Evolutionary conservation across 805 yeast species (phyloP).

Genomic region (Candida broadrunensis): DNA sequence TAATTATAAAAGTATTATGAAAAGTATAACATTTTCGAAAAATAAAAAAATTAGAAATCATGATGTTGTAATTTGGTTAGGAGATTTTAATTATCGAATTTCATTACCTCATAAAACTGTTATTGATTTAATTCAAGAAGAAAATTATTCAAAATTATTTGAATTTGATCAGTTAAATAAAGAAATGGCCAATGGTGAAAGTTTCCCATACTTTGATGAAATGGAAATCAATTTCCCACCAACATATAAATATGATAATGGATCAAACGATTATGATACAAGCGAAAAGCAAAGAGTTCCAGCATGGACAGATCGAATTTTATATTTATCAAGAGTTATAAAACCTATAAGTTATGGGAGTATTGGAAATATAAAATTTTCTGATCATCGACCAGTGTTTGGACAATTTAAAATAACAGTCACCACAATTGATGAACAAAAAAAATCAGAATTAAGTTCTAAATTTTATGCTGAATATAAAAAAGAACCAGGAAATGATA

Average conservation of each 20-base stretch:
- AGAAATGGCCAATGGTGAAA: slow-evolving; percentile 67
- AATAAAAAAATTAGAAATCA: slow-evolving; percentile 58
- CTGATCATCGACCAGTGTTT: slow-evolving; percentile 90
- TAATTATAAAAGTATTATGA: slow-evolving; percentile 76
- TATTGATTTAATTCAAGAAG: slow-evolving; percentile 47
- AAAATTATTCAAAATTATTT: slow-evolving; percentile 50
- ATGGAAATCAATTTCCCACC: slow-evolving; percentile 76
- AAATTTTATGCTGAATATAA: slow-evolving; percentile 57
- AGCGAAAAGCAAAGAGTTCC: slow-evolving; percentile 93
- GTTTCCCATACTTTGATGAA: slow-evolving; percentile 76
- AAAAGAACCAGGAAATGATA: slow-evolving; percentile 43
- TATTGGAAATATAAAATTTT: slow-evolving; percentile 55
- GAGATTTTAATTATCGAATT: slow-evolving; percentile 89
- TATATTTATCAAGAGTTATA: slow-evolving; percentile 58
- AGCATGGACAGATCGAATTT: slow-evolving; percentile 92
- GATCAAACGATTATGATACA: slow-evolving; percentile 75
- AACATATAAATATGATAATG: slow-evolving; percentile 89
- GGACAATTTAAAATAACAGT: slow-evolving; percentile 66
- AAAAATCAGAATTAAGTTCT: slow-evolving; percentile 52
- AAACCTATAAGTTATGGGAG: slow-evolving; percentile 60
- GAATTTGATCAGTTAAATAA: slow-evolving; percentile 74
- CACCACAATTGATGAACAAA: slow-evolving; percentile 60
- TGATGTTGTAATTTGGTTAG: slow-evolving; percentile 88
- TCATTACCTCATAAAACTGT: slow-evolving; percentile 71
- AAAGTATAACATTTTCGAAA: slow-evolving; percentile 62